Evolutionary conservation across 139 green algal genomes (phyloP), one percentile per base, ranked within the genome.

Genomic region (Chlamydomonas incerta): DNA sequence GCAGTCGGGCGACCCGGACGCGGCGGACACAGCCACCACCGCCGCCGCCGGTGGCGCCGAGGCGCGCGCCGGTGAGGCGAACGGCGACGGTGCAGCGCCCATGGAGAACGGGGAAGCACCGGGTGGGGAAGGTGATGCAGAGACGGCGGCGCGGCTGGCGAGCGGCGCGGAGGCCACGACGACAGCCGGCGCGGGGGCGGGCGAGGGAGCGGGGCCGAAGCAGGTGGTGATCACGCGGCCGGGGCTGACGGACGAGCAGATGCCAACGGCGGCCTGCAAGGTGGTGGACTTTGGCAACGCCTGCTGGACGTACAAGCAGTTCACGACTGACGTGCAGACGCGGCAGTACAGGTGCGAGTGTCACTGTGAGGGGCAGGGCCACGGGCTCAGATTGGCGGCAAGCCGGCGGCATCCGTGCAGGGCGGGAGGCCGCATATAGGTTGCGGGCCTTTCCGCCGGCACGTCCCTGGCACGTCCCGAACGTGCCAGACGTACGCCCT

Each of bases 221-320:
- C 72, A 69, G 75, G 52, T 72, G 33, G 73, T 87, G 15, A 76
- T 85, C 35, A 81, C 76, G 69, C 50, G 68, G 71, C 58, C 91
- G 29, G 90, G 82, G 28, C 81, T 93, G 41, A 90, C 74, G 52
- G 85, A 92, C 31, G 90, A 92, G 46, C 88, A 93, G 70, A 72
- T 96, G 68, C 20, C 72, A 34, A 86, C 57, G 0, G 88, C 95
- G 1, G 31, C 46, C 4, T 90, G 90, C 87, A 98, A 98, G 91
- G 93, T 99, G 5, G 96, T 99, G 46, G 98, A 99, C 93, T 98
- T 99, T 91, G 98, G 98, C 65, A 99, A 99, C 88, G 98, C 97
- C 13, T 99, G 98, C 94, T 99, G 98, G 98, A 95, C 89, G 20
- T 88, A 99, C 93, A 98, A 97, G 83, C 96, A 99, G 75, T 99